Percentiles rank a stretch among this genome's conserved stretches.
Evolutionary conservation across 164 flowering plant species (phyloP).

Genomic region (Aristolochia fimbriata): DNA sequence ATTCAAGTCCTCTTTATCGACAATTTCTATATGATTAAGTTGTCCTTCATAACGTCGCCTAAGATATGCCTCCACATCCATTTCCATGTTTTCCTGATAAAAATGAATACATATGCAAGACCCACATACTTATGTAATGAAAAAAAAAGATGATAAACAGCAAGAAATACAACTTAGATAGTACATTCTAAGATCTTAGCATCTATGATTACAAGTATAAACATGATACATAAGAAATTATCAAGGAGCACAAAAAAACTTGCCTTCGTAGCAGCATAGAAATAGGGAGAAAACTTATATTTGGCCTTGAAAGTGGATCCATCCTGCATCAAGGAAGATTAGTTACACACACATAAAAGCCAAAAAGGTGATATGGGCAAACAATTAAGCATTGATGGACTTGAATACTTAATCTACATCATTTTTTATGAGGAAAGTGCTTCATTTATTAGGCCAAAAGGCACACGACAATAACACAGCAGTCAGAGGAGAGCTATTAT

Average conservation of each 20-base stretch:
- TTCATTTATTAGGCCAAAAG: too few relatives aligned
- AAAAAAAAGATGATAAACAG: too few relatives aligned
- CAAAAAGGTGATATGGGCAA: neutral
- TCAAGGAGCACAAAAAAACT: neutral
- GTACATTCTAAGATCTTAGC: neutral
- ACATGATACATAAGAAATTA: too few relatives aligned
- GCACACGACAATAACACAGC: too few relatives aligned
- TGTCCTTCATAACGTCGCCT: conserved; percentile 75
- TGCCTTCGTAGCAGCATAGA: conserved; percentile 61
- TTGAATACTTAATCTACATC: neutral
- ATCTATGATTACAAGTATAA: too few relatives aligned
- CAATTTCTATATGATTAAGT: conserved; percentile 57
- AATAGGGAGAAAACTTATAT: conserved; percentile 69
- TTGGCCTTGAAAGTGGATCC: conserved; percentile 60
- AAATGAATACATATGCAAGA: too few relatives aligned
- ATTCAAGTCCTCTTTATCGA: conserved; percentile 84
- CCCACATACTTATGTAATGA: too few relatives aligned
- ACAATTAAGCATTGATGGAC: too few relatives aligned
- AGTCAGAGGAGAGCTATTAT: too few relatives aligned
- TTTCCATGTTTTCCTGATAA: conserved; percentile 66
- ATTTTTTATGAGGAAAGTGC: too few relatives aligned
- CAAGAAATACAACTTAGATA: neutral
- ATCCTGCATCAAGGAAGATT: conserved; percentile 28
- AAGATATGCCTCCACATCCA: conserved; percentile 80
- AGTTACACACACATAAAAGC: neutral